Percentiles rank a stretch among this genome's conserved stretches.
Evolutionary conservation across 2,329 filamentous ascomycete species (phyloP).

Genomic region (Lasiodiplodia sp.): DNA sequence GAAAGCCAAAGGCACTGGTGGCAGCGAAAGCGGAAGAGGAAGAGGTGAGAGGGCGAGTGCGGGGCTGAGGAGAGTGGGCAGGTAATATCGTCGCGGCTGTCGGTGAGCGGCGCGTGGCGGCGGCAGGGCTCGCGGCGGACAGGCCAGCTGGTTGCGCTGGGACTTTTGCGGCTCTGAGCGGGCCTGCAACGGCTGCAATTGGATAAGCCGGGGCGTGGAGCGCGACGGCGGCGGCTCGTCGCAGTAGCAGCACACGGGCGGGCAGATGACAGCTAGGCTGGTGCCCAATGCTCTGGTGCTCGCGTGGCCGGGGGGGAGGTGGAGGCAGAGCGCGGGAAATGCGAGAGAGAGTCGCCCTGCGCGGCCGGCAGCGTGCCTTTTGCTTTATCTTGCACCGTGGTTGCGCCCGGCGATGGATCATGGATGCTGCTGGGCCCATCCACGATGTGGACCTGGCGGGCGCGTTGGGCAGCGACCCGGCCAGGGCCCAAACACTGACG

Average conservation of each 20-base stretch:
- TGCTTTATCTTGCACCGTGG: constrained; percentile 25
- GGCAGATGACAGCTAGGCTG: constrained; percentile 27
- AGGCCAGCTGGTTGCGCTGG: constrained; percentile 22
- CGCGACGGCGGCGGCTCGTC: constrained; percentile 18
- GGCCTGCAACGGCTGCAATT: constrained; percentile 25
- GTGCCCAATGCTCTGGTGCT: constrained; percentile 12
- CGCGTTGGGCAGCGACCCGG: constrained; percentile 28
- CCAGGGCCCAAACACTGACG: constrained; percentile 27
- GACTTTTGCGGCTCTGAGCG: constrained; percentile 28
- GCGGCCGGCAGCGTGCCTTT: constrained; percentile 19
- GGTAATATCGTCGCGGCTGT: constrained; percentile 29
- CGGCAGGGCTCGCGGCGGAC: constrained; percentile 24
- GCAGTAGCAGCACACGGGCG: constrained; percentile 21
- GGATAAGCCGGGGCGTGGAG: constrained; percentile 17
- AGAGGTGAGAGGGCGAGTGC: constrained; percentile 15
- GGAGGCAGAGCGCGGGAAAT: constrained; percentile 9
- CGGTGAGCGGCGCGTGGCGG: constrained; percentile 27
- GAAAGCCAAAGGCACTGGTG: constrained; percentile 11
- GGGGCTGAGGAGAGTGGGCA: constrained; percentile 27
- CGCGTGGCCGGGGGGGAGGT: background rate
- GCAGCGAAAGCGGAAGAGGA: constrained; percentile 1
- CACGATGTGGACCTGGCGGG: constrained; percentile 23
- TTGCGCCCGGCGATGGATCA: constrained; percentile 18
- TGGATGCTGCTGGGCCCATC: constrained; percentile 26
- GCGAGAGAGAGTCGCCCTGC: constrained; percentile 9